Conservation (phyloP, 495 filamentous ascomycete species). For the Thozetella sp. region DNA sequence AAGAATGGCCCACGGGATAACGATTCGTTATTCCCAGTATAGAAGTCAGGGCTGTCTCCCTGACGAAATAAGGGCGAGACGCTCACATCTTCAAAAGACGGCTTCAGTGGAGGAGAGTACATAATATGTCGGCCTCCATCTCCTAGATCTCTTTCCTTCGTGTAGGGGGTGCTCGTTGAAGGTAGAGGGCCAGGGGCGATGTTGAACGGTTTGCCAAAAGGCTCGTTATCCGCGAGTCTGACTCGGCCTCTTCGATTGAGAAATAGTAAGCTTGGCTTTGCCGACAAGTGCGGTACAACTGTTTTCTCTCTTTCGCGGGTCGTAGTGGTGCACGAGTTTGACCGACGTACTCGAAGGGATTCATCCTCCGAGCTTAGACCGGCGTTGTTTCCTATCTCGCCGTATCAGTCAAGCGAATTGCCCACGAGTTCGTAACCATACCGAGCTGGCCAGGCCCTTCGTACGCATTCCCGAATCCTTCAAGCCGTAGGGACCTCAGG, state of each 20-base stretch:
- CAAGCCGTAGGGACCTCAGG: neutral
- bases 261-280: neutral
- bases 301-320: neutral
- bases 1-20: constrained; percentile 22
- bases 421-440: neutral
- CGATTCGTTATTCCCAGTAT: neutral
- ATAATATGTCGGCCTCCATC: no score
- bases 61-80: neutral
- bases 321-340: neutral
- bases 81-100: no score
- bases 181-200: neutral
- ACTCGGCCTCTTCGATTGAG: neutral
- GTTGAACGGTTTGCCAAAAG: neutral
- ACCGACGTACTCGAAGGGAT: neutral
- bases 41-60: neutral
- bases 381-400: neutral
- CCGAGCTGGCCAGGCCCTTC: neutral
- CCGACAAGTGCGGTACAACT: neutral
- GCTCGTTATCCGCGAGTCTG: neutral
- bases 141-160: neutral
- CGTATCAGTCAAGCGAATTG: no score
- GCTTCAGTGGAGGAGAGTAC: no score
- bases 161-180: neutral
- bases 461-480: neutral
- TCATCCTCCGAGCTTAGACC: neutral